A percentile compares a stretch with the other conserved stretches of the same genome.
Conservation (phyloP, 345 rosid genomes). For the Pistacia atlantica region DNA sequence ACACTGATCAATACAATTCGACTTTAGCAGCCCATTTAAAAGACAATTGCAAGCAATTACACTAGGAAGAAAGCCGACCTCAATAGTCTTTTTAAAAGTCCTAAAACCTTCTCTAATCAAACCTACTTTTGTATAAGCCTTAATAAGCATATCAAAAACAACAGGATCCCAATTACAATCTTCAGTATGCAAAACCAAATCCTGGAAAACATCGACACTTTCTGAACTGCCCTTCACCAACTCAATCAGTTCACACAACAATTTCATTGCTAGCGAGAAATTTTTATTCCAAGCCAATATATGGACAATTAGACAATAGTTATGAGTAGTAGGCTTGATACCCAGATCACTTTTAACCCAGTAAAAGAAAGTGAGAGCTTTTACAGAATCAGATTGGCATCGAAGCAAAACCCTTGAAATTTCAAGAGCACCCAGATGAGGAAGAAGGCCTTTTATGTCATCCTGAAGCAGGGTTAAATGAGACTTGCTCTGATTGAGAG, state of each 20-base stretch:
- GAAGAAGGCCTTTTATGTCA: conserved; percentile 38
- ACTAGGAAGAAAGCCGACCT: conserved; percentile 58
- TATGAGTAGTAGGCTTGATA: conserved; percentile 35
- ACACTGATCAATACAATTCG: conserved; percentile 51
- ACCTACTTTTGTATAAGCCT: conserved; percentile 56
- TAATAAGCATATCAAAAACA: conserved; percentile 68
- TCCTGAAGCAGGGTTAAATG: conserved; percentile 26
- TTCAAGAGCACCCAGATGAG: conserved; percentile 52
- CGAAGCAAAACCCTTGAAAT: conserved; percentile 67
- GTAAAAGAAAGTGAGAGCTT: conserved; percentile 56
- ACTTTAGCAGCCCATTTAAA: conserved; percentile 65
- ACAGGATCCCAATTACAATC: conserved; percentile 73
- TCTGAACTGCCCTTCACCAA: conserved; percentile 23
- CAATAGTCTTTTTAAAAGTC: conserved; percentile 45
- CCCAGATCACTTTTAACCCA: conserved; percentile 65
- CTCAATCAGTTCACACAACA: conserved; percentile 47
- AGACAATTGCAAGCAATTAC: conserved; percentile 79
- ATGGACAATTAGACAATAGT: conserved; percentile 63
- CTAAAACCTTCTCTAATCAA: conserved; percentile 45
- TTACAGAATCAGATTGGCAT: conserved; percentile 62
- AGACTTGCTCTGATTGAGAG: conserved; percentile 43
- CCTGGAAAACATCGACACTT: conserved; percentile 38
- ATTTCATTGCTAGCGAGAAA: conserved; percentile 53
- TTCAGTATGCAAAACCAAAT: conserved; percentile 48
- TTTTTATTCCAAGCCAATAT: conserved; percentile 58